Base-by-base conservation (phyloP, 495 filamentous ascomycete genomes). In the Terfezia claveryi region DNA sequence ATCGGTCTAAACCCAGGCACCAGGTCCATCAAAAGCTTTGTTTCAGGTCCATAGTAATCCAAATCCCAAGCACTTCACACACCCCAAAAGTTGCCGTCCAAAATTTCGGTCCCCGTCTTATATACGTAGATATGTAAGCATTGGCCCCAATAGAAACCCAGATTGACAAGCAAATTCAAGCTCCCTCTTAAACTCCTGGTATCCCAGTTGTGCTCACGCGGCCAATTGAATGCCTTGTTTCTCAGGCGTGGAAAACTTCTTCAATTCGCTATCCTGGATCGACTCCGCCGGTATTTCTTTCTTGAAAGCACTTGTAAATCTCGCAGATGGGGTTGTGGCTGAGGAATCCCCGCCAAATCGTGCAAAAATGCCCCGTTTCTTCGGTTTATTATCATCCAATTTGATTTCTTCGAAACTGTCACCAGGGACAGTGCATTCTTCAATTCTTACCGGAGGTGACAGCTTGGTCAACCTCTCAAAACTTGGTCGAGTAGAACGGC, bases 361-460 rank as follows among this genome's bases (percentile, higher is more conserved):
- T 23, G 83, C 72, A 59, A 96, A 94, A 58, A 96, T 77, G 36
- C 86, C 73, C 57, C 78, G 80, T 68, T 83, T 91, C 72, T 88
- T 94, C 1, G 73, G 71, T 41, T 66, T 51, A 60, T 57, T 41
- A 12, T 86, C 84, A 56, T 81, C 78, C 16, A 98, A 71, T 0
- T 85, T 86, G 4, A 98, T 85, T 8, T 98, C 92, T 65, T 96
- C 91, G 63, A 96, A 94, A 32, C 69, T 66, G 59, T 87, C 83
- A 56, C 91, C 87, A 36, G 0, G 27, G 14, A 46, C 14, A 20
- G 41, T 46, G 41, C 17, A 20, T 20, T 46, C 41, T 20, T 46
- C 41, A 20, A 46, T 46, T 20, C 41, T 46, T 20, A 46, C 41
- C 12, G 41, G 41, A 14, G 14, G 41, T 14, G 41, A 46, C 12